phyloP scores from a whole-genome alignment of 2,329 filamentous ascomycete species.

The Pseudocercospora vitis region DNA sequence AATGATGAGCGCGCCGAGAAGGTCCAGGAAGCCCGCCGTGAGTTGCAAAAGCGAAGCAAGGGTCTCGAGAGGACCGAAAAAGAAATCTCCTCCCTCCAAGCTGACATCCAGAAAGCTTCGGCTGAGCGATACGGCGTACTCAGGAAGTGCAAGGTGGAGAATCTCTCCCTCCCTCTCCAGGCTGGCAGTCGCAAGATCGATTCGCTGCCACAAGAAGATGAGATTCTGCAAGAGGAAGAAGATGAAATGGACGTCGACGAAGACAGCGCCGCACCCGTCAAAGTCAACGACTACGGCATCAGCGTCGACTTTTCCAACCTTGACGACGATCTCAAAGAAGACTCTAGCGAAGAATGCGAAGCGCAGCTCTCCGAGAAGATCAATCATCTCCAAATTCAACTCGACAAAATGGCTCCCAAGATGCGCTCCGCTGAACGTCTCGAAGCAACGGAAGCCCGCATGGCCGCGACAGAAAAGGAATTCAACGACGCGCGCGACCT shows the following conservation, averaged over 20 bases:
- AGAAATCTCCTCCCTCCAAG: constrained; percentile 75
- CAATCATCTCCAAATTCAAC: constrained; percentile 67
- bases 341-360: constrained; percentile 70
- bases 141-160: constrained; percentile 87
- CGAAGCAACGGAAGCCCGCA: constrained; percentile 77
- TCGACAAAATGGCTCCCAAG: constrained; percentile 95
- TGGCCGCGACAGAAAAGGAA: constrained; percentile 81
- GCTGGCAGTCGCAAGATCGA: constrained; percentile 71
- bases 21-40: constrained; percentile 73
- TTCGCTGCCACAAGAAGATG: constrained; percentile 80
- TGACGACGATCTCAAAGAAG: constrained; percentile 77
- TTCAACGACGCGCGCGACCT: constrained; percentile 79
- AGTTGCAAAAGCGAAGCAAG: constrained; percentile 80
- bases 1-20: constrained; percentile 70
- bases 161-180: constrained; percentile 79
- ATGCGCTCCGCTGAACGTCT: constrained; percentile 93
- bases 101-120: constrained; percentile 80
- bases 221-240: constrained; percentile 65
- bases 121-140: constrained; percentile 81
- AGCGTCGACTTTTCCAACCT: constrained; percentile 80
- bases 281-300: constrained; percentile 87
- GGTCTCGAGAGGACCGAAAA: constrained; percentile 75
- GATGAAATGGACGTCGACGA: constrained; percentile 93
- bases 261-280: constrained; percentile 46
- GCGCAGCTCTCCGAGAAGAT: constrained; percentile 77